A percentile compares a stretch with the other conserved stretches of the same genome.
phyloP scores from a whole-genome alignment of 202 grass and related monocot species.

The Brachypodium distachyon region DNA sequence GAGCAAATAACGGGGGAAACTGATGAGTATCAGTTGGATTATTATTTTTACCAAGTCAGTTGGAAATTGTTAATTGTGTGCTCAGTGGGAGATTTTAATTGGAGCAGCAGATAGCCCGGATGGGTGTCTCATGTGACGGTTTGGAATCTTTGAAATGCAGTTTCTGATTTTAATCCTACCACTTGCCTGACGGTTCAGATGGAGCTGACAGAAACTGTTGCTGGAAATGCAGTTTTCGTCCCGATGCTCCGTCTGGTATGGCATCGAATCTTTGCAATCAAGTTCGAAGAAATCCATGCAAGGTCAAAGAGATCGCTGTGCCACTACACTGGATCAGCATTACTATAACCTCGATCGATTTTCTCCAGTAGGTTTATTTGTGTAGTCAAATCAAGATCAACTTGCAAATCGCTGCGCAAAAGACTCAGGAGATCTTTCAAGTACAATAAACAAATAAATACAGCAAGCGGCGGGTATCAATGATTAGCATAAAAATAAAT shows the following conservation, averaged over 20 bases:
- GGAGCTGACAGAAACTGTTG: not conserved
- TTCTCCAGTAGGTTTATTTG: not conserved
- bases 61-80: not conserved
- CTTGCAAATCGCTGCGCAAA: not conserved
- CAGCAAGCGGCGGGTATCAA: not conserved
- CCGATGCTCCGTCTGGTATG: not conserved
- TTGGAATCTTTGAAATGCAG: not conserved
- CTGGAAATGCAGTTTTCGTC: not conserved
- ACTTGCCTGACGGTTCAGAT: not conserved
- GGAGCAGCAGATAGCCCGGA: not conserved
- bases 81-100: not conserved
- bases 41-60: too few relatives aligned
- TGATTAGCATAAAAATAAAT: conserved; percentile 14
- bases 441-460: not conserved
- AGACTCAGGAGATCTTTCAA: not conserved
- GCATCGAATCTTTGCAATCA: not conserved
- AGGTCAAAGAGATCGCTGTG: not conserved
- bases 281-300: not conserved
- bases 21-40: too few relatives aligned
- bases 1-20: not conserved
- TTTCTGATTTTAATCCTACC: too few relatives aligned
- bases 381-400: not conserved
- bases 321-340: not conserved
- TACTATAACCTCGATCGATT: not conserved
- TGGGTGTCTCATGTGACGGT: not conserved